Conservation (phyloP, 2,329 filamentous ascomycete genomes). For the Colletotrichum musae region DNA sequence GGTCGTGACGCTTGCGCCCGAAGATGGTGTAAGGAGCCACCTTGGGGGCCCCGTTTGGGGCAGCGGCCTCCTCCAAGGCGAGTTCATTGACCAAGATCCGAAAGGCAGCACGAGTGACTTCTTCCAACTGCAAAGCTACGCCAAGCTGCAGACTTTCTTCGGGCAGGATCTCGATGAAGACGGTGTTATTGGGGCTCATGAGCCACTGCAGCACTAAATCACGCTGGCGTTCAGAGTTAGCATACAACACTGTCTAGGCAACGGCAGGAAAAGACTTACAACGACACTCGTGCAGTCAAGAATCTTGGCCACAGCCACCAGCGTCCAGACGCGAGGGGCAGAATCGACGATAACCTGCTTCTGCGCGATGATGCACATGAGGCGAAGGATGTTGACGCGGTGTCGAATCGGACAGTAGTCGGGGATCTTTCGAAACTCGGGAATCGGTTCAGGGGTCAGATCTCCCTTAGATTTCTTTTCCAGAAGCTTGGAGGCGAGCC, state of each 20-base stretch:
- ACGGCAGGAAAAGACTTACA: constrained; percentile 48
- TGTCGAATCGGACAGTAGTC: constrained; percentile 78
- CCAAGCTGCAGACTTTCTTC: constrained; percentile 74
- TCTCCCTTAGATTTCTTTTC: constrained; percentile 44
- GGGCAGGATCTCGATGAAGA: constrained; percentile 75
- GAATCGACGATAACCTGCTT: constrained; percentile 72
- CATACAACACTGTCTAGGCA: constrained; percentile 44
- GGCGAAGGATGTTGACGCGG: constrained; percentile 72
- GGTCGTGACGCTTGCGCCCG: constrained; percentile 61
- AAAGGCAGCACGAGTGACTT: constrained; percentile 66
- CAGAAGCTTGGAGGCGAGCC: constrained; percentile 32
- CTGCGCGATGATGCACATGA: constrained; percentile 72
- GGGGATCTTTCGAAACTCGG: constrained; percentile 55
- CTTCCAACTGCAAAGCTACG: constrained; percentile 58
- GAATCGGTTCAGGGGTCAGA: constrained; percentile 32
- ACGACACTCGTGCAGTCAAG: constrained; percentile 62
- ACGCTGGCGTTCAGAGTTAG: constrained; percentile 46
- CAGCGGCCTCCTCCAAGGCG: constrained; percentile 61
- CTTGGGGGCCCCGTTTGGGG: constrained; percentile 33
- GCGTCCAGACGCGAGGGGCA: constrained; percentile 76
- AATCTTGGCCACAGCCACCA: constrained; percentile 73
- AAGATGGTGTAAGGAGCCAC: constrained; percentile 52
- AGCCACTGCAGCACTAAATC: constrained; percentile 73
- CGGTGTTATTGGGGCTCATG: constrained; percentile 65
- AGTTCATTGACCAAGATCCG: constrained; percentile 74